Evolutionary conservation across 495 filamentous ascomycete species (phyloP), one percentile per base, ranked within the genome.

Genomic region (Lichina pygmaea): DNA sequence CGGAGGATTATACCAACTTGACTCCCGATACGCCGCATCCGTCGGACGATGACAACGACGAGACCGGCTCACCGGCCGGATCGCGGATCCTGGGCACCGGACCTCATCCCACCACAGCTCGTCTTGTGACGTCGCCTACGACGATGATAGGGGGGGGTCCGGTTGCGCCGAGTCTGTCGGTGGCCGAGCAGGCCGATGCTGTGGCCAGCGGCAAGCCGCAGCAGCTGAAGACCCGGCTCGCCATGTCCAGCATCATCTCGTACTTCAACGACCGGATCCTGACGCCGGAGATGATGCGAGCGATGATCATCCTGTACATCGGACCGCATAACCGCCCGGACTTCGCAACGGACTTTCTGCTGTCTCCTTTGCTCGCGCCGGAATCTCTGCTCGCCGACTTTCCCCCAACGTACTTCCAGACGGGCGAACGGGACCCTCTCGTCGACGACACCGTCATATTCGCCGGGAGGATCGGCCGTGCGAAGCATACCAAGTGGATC

Each of bases 221-320:
- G 52, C 74, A 73, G n/a, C 72, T 92, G 46, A 75, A 70, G 49
- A 95, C 89, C 13, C 73, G 84, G 38, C 70, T 97, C 7, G 85
- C 89, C 38, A 86, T 84, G 60, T 82, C 83, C 0, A 81, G 74
- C n/a, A 86, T 93, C 73, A 86, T 97, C 45, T 92, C 86, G 9
- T 97, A 95, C 62, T 89, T 93, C 56, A 82, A 86, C 57, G 89
- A 97, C 60, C 81, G 91, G 17, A 79, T 97, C 34, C 67, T 97
- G 24, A 85, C 81, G 0, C 91, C 89, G 0, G 91, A 95, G 57
- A 92, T 97, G 83, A 93, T 95, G 78, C 78, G 89, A 44, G 85
- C 85, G 32, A 95, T 97, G 89, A 89, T 97, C 48, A 93, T 97
- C 57, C 68, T 97, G 16, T 97, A 97, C 55, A 78, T 97, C 50